Evolutionary conservation across 345 rosid species (phyloP), one percentile per base, ranked within the genome.

Genomic region (Aurinia saxatilis): DNA sequence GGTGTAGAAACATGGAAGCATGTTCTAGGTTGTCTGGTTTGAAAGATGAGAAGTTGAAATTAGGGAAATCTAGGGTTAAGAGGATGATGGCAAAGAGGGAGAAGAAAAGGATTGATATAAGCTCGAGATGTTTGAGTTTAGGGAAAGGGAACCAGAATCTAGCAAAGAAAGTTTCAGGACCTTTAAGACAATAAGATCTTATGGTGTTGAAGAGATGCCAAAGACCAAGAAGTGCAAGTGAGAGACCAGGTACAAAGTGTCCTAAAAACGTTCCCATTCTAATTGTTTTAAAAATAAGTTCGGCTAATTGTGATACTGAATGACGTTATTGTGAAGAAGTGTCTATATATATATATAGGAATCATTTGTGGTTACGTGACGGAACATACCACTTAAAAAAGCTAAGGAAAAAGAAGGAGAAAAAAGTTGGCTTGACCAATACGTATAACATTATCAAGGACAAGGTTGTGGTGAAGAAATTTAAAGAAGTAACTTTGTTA

Each of bases 1-100:
- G 91, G 58, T 92, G 98, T 52, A 88, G 80, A 73, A 86, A 88
- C 77, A 92, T 86, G 59, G 89, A 77, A 4, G 93, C 93, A 14
- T 92, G 98, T 71, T 92, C 98, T 19, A 89, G 76, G 68, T 81
- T 71, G 62, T 78, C 84, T 25, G 83, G 91, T 67, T 73, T 66
- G 62, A 82, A 80, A 56, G 80, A 57, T 9, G 80, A 30, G 60
- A 84, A 69, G 50, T 19, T 81, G 66, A 84, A 45, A 38, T 17
- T 13, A 40, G 87, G 96, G 52, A 73, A 80, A 73, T 86, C 93
- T 0, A 88, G 63, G 36, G 86, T 44, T 66, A 86, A 84, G 59
- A 75, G 31, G 23, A 77, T 19, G 33, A 86, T 85, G n/a, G 86
- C 79, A 3, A 82, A 51, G 35, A 83, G 27, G 42, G 93, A 88